These are phyloP conservation scores for Xylaria nigripes DNA, from an alignment of 495 filamentous ascomycete species.

Conservation along the genomic window DNA sequence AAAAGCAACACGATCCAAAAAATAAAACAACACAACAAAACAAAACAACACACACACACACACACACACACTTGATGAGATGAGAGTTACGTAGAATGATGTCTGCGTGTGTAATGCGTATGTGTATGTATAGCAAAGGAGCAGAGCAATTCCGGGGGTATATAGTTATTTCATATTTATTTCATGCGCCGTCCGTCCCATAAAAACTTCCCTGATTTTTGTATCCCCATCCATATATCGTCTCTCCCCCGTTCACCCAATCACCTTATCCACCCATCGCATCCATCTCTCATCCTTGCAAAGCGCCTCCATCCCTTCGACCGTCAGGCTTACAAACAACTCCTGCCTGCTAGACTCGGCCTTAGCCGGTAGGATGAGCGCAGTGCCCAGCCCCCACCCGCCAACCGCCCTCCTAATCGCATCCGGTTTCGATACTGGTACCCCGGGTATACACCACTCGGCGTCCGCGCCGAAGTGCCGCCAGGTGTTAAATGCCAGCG, in stretches of 20 bases:
- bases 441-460: conserved; percentile 28
- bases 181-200: conserved; percentile 4
- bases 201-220: not conserved
- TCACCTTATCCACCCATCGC: conserved; percentile 26
- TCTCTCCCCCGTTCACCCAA: conserved; percentile 21
- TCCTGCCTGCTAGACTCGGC: conserved; percentile 22
- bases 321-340: conserved; percentile 27
- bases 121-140: too few species aligned
- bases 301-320: conserved; percentile 26
- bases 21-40: too few species aligned
- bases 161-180: too few species aligned
- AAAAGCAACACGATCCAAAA: too few species aligned
- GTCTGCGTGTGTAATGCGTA: too few species aligned
- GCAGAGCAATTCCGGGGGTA: not conserved
- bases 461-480: conserved; percentile 29
- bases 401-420: conserved; percentile 26
- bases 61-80: too few species aligned
- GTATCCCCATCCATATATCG: not conserved
- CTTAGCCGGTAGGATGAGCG: conserved; percentile 26
- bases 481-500: conserved; percentile 29
- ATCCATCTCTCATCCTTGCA: conserved; percentile 27
- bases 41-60: too few species aligned
- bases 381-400: conserved; percentile 25
- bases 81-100: too few species aligned
- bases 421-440: conserved; percentile 24